Percentiles rank a stretch among this genome's conserved stretches.
These are phyloP conservation scores for Medicago ruthenica DNA, from an alignment of 306 rosid species.

Conservation along the genomic window DNA sequence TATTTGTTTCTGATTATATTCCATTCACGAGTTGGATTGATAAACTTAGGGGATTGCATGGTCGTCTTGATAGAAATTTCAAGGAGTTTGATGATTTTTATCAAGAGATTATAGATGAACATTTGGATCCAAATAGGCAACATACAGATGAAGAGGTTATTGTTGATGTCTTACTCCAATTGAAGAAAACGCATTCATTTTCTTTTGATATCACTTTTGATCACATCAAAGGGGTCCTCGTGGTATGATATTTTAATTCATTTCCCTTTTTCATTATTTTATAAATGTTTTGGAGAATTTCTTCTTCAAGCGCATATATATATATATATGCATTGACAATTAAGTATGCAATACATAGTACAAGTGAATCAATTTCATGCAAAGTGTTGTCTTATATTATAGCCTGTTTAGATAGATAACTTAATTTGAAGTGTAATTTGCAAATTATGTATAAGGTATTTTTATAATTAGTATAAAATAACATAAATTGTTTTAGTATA, in stretches of 20 bases:
- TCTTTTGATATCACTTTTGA: slow-evolving; percentile 2
- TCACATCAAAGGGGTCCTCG: not conserved
- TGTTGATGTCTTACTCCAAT: not conserved
- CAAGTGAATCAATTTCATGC: too few species aligned
- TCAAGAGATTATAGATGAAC: slow-evolving; percentile 6
- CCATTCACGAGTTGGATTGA: not conserved
- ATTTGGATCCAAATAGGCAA: not conserved
- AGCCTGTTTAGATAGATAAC: too few species aligned
- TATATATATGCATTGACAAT: too few species aligned
- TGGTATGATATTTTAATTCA: not conserved
- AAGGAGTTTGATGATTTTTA: slow-evolving; percentile 6
- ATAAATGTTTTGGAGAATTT: too few species aligned
- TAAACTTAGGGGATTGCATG: not conserved
- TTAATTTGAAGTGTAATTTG: too few species aligned
- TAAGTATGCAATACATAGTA: too few species aligned
- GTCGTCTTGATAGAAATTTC: not conserved
- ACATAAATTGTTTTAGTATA: too few species aligned
- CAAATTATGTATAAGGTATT: too few species aligned
- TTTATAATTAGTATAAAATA: too few species aligned
- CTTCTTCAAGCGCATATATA: too few species aligned
- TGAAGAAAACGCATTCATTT: not conserved
- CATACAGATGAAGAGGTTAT: not conserved
- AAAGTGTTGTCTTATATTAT: too few species aligned
- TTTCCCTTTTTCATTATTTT: too few species aligned
- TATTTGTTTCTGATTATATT: not conserved